These are phyloP conservation scores for Podila minutissima DNA, from an alignment of 192 early-diverging fungal genomes.

Conservation along the genomic window DNA sequence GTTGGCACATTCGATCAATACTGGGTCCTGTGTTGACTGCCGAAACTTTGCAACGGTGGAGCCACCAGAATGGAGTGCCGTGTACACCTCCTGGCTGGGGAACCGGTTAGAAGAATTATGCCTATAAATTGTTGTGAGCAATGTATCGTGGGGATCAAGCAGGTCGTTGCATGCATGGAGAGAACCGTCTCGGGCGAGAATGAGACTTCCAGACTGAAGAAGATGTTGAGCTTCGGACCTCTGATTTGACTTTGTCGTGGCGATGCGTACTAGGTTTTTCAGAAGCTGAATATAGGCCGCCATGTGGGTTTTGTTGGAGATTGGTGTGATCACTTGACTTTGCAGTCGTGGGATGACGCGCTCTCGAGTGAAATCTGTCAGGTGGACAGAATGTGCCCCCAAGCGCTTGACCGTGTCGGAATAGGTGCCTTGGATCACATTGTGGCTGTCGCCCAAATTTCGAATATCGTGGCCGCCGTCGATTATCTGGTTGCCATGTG, in stretches of 20 bases:
- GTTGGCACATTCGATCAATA: too few relatives aligned
- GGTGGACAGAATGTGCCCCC: not conserved
- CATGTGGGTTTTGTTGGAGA: not conserved
- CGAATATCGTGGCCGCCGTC: not conserved
- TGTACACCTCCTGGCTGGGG: not conserved
- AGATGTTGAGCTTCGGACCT: not conserved
- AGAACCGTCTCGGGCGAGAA: slow-evolving; percentile 2
- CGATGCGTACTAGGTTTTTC: not conserved
- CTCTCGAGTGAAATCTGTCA: not conserved
- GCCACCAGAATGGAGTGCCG: not conserved
- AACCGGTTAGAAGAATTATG: not conserved
- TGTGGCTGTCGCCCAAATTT: not conserved
- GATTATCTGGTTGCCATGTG: slow-evolving; percentile 3
- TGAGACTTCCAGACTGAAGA: not conserved
- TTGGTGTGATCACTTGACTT: not conserved
- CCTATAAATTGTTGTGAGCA: not conserved
- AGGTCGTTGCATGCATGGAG: not conserved
- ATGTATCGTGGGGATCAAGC: not conserved
- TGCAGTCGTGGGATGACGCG: slow-evolving; percentile 6
- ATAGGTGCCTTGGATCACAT: not conserved
- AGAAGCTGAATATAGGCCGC: slow-evolving; percentile 1
- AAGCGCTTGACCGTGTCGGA: not conserved
- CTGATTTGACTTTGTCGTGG: not conserved
- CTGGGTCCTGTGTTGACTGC: too few relatives aligned
- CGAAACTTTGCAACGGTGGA: too few relatives aligned